A percentile compares a stretch with the other conserved stretches of the same genome.
These are phyloP conservation scores for Lasiosphaeris hirsuta DNA, from an alignment of 495 filamentous ascomycete species.

Conservation along the genomic window DNA sequence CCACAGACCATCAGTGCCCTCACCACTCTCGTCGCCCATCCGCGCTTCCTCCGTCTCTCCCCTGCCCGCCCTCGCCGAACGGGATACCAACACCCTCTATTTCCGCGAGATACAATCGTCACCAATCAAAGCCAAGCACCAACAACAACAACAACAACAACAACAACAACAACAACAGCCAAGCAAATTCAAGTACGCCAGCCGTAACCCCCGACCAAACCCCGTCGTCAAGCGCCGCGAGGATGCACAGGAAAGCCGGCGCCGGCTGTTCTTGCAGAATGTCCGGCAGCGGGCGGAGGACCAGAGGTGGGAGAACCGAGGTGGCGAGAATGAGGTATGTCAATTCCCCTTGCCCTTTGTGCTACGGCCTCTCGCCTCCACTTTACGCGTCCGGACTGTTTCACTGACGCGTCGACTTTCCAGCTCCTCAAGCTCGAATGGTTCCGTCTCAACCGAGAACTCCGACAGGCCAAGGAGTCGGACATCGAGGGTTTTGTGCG, in stretches of 20 bases:
- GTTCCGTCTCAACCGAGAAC: constrained; percentile 35
- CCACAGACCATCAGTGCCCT: constrained; percentile 18
- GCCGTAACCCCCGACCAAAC: constrained; percentile 20
- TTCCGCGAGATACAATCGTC: constrained; percentile 17
- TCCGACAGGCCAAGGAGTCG: constrained; percentile 45
- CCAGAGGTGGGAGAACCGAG: constrained; percentile 59
- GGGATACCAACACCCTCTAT: neutral
- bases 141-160: constrained; percentile 6
- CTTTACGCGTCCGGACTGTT: neutral
- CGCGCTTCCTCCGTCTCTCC: constrained; percentile 13
- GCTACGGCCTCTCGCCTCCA: constrained; percentile 1
- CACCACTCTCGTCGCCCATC: constrained; percentile 23
- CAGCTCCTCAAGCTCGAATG: constrained; percentile 51
- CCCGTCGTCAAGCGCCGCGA: constrained; percentile 22
- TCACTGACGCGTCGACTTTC: constrained; percentile 14
- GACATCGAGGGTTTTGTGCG: constrained; percentile 46
- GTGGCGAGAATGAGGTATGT: constrained; percentile 76
- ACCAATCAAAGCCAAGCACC: constrained; percentile 8
- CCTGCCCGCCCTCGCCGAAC: neutral
- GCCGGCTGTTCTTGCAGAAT: constrained; percentile 70
- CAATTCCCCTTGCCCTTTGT: too few relatives aligned
- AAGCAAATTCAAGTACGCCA: constrained; percentile 21
- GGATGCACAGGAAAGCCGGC: constrained; percentile 45
- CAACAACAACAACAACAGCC: neutral
- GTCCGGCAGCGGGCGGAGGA: constrained; percentile 71